Base-by-base conservation (phyloP, 2,329 filamentous ascomycete genomes). In the Lachnellula hyalina region DNA sequence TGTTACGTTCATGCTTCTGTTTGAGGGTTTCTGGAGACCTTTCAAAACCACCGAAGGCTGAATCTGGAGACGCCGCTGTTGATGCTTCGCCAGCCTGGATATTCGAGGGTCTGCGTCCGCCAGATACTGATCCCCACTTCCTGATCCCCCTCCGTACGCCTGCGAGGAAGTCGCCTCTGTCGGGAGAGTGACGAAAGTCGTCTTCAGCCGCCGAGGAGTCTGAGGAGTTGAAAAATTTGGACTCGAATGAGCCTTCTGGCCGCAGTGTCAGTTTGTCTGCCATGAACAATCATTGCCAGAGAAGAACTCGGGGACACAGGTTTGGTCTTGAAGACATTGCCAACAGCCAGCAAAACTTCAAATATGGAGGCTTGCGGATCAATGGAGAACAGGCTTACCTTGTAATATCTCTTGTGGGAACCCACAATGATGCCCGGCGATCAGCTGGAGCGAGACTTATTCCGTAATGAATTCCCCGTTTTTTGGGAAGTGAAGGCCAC, bases 91-190 rank as follows among this genome's bases (percentile, higher is more conserved):
- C 59, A 14, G 55, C 52, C 44, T 60, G 59, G 47, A 63, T 59
- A 28, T 65, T 61, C 23, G 60, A 47, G 19, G 64, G 58, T 52
- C 62, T 61, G 50, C 56, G 34, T 25, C 62, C 9, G 41, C 60
- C 62, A 52, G 66, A 66, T 36, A 67, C 62, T 7, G 67, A 68
- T 47, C 67, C 66, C 42, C 66, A 55, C 55, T 64, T 67, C 60
- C 59, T 66, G 15, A 68, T 61, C 17, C 64, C 62, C 54, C 61
- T 62, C 52, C 66, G 63, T 25, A 69, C 65, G n/a, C 65, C 65
- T 15, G 58, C 58, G 25, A 67, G 55, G 52, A 68, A 67, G 53
- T 62, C 63, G 23, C 44, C 52, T 50, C 58, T 52, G 36, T 63
- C 63, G 34, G 56, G 53, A 34, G 50, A 57, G 34, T 53, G 50